Base-by-base conservation (phyloP, 176 grass and related monocot species). In the Avena sativa region DNA sequence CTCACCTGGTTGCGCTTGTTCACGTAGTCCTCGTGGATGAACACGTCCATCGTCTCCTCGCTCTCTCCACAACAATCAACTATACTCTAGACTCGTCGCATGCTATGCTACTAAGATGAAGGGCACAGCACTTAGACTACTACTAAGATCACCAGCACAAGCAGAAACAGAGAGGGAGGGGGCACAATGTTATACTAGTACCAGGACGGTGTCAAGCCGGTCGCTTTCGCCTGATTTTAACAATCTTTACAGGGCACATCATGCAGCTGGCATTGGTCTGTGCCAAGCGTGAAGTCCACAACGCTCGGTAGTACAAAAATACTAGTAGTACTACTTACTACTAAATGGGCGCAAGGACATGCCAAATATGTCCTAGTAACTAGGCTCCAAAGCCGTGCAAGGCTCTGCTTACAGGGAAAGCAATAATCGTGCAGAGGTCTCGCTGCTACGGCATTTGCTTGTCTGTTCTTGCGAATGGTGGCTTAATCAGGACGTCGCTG, bases 11-110 rank as follows among this genome's bases (percentile, higher is more conserved):
- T 73, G 51, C 89, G 87, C 81, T 85, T 95, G 26, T 81, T 95
- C 44, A 95, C 81, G 75, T 91, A 91, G 58, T 93, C 88, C 86
- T 93, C 93, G 68, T 88, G 89, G 74, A 95, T 95, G 86, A 95
- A 95, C 59, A 91, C 79, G 30, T 95, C 93, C 89, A 93, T 95
- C 26, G 14, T 74, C 77, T 43, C 40, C 40, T 43, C 40, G 40
- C 40, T 8, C 40, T 7, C 38, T 43, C 40, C 40, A 6, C 40
- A 43, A 43, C 40, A 43, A 6, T 43, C 40, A 43, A 43, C 40
- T 43, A 43, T 43, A 43, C 38, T 40, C 40, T 43, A 43, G 19
- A 57, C 56, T 50, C 64, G 61, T 82, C 34, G n/a, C 11, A 3
- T 8, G 1, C 64, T 59, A 57, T 20, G 17, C 55, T 57, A 57